phyloP scores from a whole-genome alignment of 2,329 filamentous ascomycete genomes.

The Fusarium sp. region DNA sequence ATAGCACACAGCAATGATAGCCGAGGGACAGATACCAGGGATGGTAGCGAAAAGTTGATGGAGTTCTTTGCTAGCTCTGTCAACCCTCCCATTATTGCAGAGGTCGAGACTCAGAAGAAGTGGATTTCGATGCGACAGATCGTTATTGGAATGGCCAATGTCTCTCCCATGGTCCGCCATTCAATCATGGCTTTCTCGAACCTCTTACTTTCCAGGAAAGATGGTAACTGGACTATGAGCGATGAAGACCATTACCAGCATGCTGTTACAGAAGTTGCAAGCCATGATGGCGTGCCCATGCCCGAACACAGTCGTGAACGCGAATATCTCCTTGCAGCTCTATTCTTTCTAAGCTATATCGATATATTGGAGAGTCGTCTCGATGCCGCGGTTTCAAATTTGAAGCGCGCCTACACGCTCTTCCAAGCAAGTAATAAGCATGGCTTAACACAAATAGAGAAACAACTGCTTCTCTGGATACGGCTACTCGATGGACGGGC shows the following conservation, averaged over 20 bases:
- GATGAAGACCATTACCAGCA: conserved; percentile 55
- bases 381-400: conserved; percentile 60
- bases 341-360: conserved; percentile 68
- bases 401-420: conserved; percentile 62
- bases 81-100: conserved; percentile 64
- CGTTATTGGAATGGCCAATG: conserved; percentile 60
- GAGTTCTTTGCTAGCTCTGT: conserved; percentile 63
- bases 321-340: conserved; percentile 61
- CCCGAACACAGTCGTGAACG: conserved; percentile 49
- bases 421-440: conserved; percentile 58
- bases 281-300: conserved; percentile 41
- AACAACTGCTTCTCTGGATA: conserved; percentile 66
- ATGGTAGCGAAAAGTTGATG: conserved; percentile 52
- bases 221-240: conserved; percentile 49
- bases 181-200: conserved; percentile 66
- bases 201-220: conserved; percentile 56
- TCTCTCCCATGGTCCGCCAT: conserved; percentile 60
- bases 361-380: conserved; percentile 61
- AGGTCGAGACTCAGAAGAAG: conserved; percentile 65
- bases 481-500: conserved; percentile 67
- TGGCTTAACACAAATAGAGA: conserved; percentile 56
- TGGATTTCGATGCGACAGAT: conserved; percentile 64
- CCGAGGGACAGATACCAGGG: conserved; percentile 15
- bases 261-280: conserved; percentile 52
- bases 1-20: conserved; percentile 40